Base-by-base conservation (phyloP, 805 yeast genomes). In the Deakozyma indianensis region DNA sequence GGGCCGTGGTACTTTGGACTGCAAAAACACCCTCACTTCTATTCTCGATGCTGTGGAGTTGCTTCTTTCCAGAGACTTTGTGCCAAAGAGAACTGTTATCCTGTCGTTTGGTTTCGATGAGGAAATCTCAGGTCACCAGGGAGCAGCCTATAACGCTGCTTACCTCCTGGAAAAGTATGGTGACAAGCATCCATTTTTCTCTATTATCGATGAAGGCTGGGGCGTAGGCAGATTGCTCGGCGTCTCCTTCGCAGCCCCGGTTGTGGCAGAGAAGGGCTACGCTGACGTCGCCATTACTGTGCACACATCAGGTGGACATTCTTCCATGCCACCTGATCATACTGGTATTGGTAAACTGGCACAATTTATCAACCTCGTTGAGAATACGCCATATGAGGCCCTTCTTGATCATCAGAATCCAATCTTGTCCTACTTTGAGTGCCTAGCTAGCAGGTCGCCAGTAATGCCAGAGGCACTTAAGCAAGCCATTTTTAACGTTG, bases 291-390 rank as follows among this genome's bases (percentile, higher is more conserved):
- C 52, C 20, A 67, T 80, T 41, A 67, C 69, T 3, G 61, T 83
- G 41, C 63, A 63, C 21, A 78, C 83, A 21, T 75, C 77, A 14
- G 94, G 94, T 32, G 94, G 94, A 3, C 94, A 83, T 58, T 77
- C 90, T 0, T 80, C 87, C 3, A 60, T 71, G 15, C 94, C 94
- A 9, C 92, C 90, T 2, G 80, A 75, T 45, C 94, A 84, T 55
- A 83, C 94, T 4, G 72, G 82, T 2, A 82, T 85, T 61, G 95
- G 94, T 9, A 71, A 84, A 23, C 66, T 80, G 47, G 69, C 86
- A 2, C 75, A 78, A 48, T 65, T 83, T 47, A 68, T 79, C 14
- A 62, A 67, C 18, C 53, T 60, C n/a, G 65, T 84, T 38, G 95
- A 86, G 57, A 58, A 61, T 5, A 70, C 74, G 48, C 80, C 78